Percentiles rank a stretch among this genome's conserved stretches.
Evolutionary conservation across 2,329 filamentous ascomycete species (phyloP).

Genomic region (Alternaria dauci): DNA sequence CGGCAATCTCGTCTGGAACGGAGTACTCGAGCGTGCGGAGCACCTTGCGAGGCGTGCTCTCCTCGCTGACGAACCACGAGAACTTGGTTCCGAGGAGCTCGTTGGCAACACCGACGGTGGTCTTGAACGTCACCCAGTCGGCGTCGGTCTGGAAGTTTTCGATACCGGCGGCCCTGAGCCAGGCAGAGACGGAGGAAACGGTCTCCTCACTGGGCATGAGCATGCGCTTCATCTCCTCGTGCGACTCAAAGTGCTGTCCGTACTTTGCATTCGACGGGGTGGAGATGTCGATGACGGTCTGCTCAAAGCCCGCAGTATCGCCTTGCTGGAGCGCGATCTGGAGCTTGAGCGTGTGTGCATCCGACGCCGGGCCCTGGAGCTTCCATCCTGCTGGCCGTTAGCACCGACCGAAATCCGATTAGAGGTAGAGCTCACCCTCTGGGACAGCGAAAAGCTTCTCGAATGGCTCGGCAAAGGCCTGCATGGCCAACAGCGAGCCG

Average conservation of each 20-base stretch:
- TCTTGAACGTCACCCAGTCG: slow-evolving; percentile 45
- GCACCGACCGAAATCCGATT: neutral
- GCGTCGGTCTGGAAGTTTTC: slow-evolving; percentile 51
- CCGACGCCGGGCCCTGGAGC: slow-evolving; percentile 25
- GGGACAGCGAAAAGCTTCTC: slow-evolving; percentile 36
- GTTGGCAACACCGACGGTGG: slow-evolving; percentile 52
- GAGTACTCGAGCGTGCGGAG: slow-evolving; percentile 55
- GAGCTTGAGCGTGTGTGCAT: slow-evolving; percentile 35
- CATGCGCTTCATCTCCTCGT: slow-evolving; percentile 55
- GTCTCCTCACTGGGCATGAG: slow-evolving; percentile 53
- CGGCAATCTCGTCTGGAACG: slow-evolving; percentile 50
- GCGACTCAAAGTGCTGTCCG: slow-evolving; percentile 58
- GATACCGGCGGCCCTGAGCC: slow-evolving; percentile 56
- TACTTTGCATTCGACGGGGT: slow-evolving; percentile 59
- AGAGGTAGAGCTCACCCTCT: slow-evolving; percentile 23
- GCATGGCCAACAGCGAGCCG: slow-evolving; percentile 34
- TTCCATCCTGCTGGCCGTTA: slow-evolving; percentile 33
- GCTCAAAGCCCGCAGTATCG: slow-evolving; percentile 49
- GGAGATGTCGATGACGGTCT: slow-evolving; percentile 53
- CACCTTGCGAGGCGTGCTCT: slow-evolving; percentile 52
- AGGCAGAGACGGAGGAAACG: slow-evolving; percentile 50
- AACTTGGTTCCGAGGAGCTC: slow-evolving; percentile 60
- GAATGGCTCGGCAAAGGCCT: slow-evolving; percentile 35
- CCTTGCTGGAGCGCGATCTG: slow-evolving; percentile 44
- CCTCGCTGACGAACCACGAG: slow-evolving; percentile 51